phyloP scores from a whole-genome alignment of 495 filamentous ascomycete genomes.

The Penicillium ochrochloron region DNA sequence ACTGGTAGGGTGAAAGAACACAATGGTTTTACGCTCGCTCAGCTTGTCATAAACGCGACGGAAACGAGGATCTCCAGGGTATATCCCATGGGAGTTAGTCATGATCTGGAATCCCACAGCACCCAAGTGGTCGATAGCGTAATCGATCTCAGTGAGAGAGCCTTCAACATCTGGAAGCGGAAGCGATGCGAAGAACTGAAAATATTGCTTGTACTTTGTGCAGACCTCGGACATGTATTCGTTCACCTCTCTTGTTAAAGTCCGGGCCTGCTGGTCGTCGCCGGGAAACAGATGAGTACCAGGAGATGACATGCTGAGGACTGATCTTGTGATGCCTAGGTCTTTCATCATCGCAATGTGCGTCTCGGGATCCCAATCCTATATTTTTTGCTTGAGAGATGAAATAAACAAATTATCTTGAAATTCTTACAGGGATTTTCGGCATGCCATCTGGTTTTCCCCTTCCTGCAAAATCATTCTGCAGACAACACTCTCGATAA shows the following conservation, averaged over 20 bases:
- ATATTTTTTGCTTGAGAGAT: neutral
- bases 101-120: constrained; percentile 55
- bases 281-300: constrained; percentile 49
- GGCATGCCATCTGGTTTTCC: constrained; percentile 54
- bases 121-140: constrained; percentile 40
- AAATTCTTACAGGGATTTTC: constrained; percentile 39
- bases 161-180: constrained; percentile 52
- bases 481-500: constrained; percentile 39
- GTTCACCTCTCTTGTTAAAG: constrained; percentile 43
- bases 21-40: constrained; percentile 36
- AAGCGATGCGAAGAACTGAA: constrained; percentile 56
- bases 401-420: neutral
- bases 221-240: constrained; percentile 46
- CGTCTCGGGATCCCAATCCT: constrained; percentile 47
- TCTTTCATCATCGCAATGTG: constrained; percentile 55
- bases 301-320: constrained; percentile 56
- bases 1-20: constrained; percentile 61
- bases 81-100: constrained; percentile 54
- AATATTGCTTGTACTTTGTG: constrained; percentile 37
- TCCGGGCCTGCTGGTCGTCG: constrained; percentile 34
- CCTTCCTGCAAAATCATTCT: constrained; percentile 38
- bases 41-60: constrained; percentile 46
- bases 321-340: constrained; percentile 51
- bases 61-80: constrained; percentile 52
- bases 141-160: constrained; percentile 49